Base-by-base conservation (phyloP, 371 early-diverging fungal genomes). In the Modicella reniformis region DNA sequence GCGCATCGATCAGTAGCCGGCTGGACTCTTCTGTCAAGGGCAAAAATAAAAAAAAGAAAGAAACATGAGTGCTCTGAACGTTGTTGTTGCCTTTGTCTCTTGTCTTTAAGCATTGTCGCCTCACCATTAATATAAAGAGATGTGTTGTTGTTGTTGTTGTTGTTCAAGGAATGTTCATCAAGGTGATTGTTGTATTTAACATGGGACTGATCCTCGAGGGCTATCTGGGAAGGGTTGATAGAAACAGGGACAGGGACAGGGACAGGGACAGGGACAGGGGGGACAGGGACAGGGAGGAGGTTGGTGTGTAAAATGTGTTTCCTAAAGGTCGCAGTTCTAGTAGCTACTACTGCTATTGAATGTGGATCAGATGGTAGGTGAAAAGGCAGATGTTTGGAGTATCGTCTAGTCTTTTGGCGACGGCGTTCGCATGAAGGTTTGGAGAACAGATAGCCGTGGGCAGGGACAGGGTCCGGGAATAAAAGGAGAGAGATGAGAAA, bases 401-500 rank as follows among this genome's bases (percentile, higher is more conserved):
- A 61, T 17, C 50, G 70, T 13, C 65, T 55, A 19, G 70, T 79
- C 34, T 55, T 62, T 4, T 73, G 70, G 29, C 73, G 70, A 19
- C 66, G 70, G 26, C 70, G 70, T 29, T 47, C 52, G 6, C 59
- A 23, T 1, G 56, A 26, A 17, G 70, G 72, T 25, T 73, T 79
- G 10, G 73, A 70, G 70, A 69, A 72, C 4, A 72, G 44, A n/a
- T 65, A 64, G 4, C 63, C 68, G 2, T 65, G 13, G n/a, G 59
- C 79, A 0, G 73, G 62, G 1, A 54, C 26, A 7, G 58, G 65
- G 51, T 79, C 64, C 0, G 79, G 80, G 17, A 60, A 44, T 28
- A 76, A 9, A 37, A 75, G 64, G 3, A 80, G 48, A 0, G 80
- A 80, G 40, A 80, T 15, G 12, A 80, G 61, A 41, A 80, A 80